Percentiles rank a stretch among this genome's conserved stretches.
Evolutionary conservation across 1,284 basidiomycete genomes (phyloP).

Genomic region (Boletellus dicymbophilus): DNA sequence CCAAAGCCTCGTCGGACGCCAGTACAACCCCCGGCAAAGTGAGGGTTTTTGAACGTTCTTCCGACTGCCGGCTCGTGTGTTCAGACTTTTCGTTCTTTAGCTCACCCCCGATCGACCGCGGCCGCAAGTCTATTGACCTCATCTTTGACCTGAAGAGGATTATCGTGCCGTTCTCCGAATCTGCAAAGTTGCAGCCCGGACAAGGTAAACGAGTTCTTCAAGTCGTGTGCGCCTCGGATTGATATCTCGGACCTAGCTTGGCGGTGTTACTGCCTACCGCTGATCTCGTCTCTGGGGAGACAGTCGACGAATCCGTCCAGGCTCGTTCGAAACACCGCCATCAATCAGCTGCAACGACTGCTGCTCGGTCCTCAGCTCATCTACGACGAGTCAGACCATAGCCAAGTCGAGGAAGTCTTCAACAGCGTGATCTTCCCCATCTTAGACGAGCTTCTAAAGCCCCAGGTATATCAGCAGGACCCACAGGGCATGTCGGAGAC

Average conservation of each 20-base stretch:
- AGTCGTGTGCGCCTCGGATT: conserved; percentile 4
- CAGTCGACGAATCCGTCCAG: conserved; percentile 88
- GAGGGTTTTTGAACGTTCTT: conserved; percentile 15
- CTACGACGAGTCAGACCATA: conserved; percentile 54
- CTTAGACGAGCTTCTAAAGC: conserved; percentile 89
- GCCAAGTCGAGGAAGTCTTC: conserved; percentile 82
- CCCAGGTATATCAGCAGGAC: conserved; percentile 80
- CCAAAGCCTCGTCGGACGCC: conserved; percentile 54
- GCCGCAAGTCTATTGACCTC: conserved; percentile 81
- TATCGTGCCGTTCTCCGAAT: conserved; percentile 57
- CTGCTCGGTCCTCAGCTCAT: conserved; percentile 81
- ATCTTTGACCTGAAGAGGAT: conserved; percentile 73
- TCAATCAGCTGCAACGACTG: conserved; percentile 86
- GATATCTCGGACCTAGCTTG: conserved; percentile 57
- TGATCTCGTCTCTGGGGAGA: conserved; percentile 76
- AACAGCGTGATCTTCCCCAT: conserved; percentile 91
- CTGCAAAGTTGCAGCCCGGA: conserved; percentile 41
- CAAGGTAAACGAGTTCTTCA: conserved; percentile 45
- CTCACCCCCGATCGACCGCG: conserved; percentile 78
- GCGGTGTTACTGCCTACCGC: conserved; percentile 79
- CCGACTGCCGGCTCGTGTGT: conserved; percentile 9
- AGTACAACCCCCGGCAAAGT: conserved; percentile 57
- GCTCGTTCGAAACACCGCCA: conserved; percentile 84
- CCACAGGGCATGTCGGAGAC: conserved; percentile 90
- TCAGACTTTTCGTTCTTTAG: conserved; percentile 40